Conservation (phyloP, 345 rosid species). For the Syzygium oleosum region DNA sequence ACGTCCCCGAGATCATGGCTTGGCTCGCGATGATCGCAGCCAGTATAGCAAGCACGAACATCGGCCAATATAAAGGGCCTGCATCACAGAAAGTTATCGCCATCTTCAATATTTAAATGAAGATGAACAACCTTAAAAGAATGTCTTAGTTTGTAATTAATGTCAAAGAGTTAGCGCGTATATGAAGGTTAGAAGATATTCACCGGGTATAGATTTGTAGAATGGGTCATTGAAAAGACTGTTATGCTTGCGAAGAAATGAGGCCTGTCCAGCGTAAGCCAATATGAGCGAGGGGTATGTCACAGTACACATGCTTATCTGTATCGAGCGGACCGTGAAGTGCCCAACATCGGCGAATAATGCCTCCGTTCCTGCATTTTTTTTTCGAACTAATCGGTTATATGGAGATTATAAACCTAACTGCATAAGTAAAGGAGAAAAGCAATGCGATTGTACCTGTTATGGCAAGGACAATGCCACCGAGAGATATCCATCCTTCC, state of each 20-base stretch:
- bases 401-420: neutral
- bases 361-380: conserved; percentile 34
- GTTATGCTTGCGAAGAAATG: conserved; percentile 13
- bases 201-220: conserved; percentile 19
- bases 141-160: neutral
- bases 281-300: conserved; percentile 30
- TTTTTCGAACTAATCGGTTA: neutral
- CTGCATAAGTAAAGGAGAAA: neutral
- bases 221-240: conserved; percentile 6
- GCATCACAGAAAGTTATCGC: neutral
- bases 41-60: conserved; percentile 28
- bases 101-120: neutral
- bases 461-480: conserved; percentile 25
- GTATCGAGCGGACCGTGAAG: conserved; percentile 36
- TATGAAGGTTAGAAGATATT: neutral
- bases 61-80: conserved; percentile 43
- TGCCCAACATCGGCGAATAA: conserved; percentile 58
- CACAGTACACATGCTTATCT: conserved; percentile 26
- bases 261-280: conserved; percentile 30
- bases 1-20: conserved; percentile 48
- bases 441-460: conserved; percentile 13
- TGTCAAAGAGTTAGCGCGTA: neutral
- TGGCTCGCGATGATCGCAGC: conserved; percentile 51
- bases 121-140: neutral
- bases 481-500: conserved; percentile 52